phyloP scores from a whole-genome alignment of 768 basidiomycete species.

The Hypholoma fasciculare region DNA sequence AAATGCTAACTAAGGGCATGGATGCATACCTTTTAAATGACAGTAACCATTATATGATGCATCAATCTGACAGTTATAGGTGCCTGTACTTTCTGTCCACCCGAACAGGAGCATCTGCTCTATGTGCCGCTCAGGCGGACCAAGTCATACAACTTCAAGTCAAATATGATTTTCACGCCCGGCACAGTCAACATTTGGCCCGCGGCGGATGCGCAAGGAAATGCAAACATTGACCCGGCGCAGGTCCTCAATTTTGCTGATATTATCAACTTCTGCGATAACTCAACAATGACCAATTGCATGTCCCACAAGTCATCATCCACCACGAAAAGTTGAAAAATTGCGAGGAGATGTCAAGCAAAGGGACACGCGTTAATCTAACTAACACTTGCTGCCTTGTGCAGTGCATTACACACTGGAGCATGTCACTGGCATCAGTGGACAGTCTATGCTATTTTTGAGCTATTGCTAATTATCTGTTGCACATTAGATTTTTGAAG shows the following conservation, averaged over 20 bases:
- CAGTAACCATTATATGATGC: too few species aligned
- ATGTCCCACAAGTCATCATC: conserved; percentile 25
- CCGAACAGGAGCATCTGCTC: too few species aligned
- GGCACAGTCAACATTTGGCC: too few species aligned
- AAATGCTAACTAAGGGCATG: too few species aligned
- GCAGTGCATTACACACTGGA: conserved; percentile 86
- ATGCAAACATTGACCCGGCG: too few species aligned
- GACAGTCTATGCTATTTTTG: background rate
- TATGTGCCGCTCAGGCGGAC: too few species aligned
- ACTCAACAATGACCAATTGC: conserved; percentile 25
- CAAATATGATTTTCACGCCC: too few species aligned
- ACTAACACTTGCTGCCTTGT: conserved; percentile 82
- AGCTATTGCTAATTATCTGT: conserved; percentile 13
- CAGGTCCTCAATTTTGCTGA: background rate
- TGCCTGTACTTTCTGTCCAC: too few species aligned
- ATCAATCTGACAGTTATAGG: too few species aligned
- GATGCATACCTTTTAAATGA: too few species aligned
- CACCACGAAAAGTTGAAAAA: conserved; percentile 36
- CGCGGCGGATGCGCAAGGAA: too few species aligned
- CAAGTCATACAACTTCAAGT: too few species aligned
- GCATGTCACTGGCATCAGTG: conserved; percentile 82
- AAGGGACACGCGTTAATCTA: conserved; percentile 63
- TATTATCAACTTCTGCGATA: conserved; percentile 2
- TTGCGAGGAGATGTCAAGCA: conserved; percentile 61
- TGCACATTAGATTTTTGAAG: conserved; percentile 59